These are phyloP conservation scores for Trichoderma endophyticum DNA, from an alignment of 2,329 filamentous ascomycete species.

Conservation along the genomic window DNA sequence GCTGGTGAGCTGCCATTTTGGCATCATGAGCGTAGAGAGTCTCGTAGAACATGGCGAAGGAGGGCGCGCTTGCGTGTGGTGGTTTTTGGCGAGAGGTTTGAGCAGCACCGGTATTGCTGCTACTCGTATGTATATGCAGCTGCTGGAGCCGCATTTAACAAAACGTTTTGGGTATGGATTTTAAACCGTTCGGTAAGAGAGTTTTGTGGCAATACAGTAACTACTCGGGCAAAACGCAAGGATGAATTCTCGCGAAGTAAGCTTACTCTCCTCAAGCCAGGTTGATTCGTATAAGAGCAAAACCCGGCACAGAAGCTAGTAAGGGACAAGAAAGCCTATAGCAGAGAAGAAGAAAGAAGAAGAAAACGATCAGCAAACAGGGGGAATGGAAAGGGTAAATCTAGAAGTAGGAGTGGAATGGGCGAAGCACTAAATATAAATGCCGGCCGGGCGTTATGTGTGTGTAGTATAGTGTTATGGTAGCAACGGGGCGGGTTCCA, in stretches of 20 bases:
- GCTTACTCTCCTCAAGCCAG: not conserved
- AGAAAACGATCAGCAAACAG: not conserved
- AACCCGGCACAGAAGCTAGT: not conserved
- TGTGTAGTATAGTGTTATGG: slow-evolving; percentile 3
- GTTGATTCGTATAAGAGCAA: not conserved
- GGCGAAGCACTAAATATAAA: slow-evolving; percentile 16
- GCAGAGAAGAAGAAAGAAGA: not conserved
- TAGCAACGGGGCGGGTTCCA: slow-evolving; percentile 11
- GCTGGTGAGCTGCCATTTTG: not conserved
- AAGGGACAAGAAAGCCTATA: not conserved
- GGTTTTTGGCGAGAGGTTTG: not conserved
- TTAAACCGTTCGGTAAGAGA: not conserved
- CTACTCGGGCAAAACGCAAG: not conserved
- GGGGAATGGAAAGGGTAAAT: not conserved
- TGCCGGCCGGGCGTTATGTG: not conserved
- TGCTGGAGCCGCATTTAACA: not conserved
- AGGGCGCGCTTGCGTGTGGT: not conserved
- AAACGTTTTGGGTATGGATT: not conserved
- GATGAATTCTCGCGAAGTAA: not conserved
- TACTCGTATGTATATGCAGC: not conserved
- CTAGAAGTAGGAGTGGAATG: not conserved
- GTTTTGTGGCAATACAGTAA: not conserved
- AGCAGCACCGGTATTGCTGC: not conserved
- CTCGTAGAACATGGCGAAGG: slow-evolving; percentile 15
- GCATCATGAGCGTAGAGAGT: slow-evolving; percentile 24